These are phyloP conservation scores for Odonthalia washingtoniensis DNA, from an alignment of 31 red algal genomes.

Conservation along the genomic window DNA sequence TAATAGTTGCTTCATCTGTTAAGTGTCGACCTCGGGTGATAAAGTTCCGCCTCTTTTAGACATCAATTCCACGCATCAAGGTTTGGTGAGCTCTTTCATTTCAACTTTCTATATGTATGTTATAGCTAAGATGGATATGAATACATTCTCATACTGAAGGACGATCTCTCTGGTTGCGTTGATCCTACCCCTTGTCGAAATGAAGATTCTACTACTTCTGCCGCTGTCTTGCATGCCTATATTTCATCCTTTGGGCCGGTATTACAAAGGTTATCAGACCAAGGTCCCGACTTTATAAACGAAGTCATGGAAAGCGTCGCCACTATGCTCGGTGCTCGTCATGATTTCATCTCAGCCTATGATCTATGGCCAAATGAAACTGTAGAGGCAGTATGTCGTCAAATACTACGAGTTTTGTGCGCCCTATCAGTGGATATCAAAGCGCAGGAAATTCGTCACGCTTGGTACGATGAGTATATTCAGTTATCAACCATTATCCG, in stretches of 20 bases:
- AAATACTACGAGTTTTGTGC: too few relatives aligned
- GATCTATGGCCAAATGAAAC: too few relatives aligned
- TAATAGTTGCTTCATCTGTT: conserved; percentile 17
- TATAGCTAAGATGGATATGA: background rate
- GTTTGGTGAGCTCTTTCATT: conserved; percentile 19
- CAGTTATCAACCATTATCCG: too few relatives aligned
- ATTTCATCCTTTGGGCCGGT: conserved; percentile 25
- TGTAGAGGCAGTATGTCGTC: too few relatives aligned
- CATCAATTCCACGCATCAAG: conserved; percentile 17
- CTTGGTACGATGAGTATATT: too few relatives aligned
- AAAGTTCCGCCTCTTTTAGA: conserved; percentile 8
- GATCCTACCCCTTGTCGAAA: background rate
- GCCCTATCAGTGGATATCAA: too few relatives aligned
- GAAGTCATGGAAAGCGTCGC: conserved; percentile 40
- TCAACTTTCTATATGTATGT: conserved; percentile 31
- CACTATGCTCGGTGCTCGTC: too few relatives aligned
- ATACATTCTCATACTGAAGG: conserved; percentile 51
- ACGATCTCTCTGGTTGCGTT: conserved; percentile 37
- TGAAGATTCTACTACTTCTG: background rate
- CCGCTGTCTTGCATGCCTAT: conserved; percentile 30
- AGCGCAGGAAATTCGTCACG: too few relatives aligned
- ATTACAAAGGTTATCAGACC: conserved; percentile 44
- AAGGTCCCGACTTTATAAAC: conserved; percentile 35
- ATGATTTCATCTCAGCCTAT: too few relatives aligned
- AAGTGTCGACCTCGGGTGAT: conserved; percentile 15